phyloP scores from a whole-genome alignment of 2,329 filamentous ascomycete genomes.

The Macrophomina pseudophaseolina region DNA sequence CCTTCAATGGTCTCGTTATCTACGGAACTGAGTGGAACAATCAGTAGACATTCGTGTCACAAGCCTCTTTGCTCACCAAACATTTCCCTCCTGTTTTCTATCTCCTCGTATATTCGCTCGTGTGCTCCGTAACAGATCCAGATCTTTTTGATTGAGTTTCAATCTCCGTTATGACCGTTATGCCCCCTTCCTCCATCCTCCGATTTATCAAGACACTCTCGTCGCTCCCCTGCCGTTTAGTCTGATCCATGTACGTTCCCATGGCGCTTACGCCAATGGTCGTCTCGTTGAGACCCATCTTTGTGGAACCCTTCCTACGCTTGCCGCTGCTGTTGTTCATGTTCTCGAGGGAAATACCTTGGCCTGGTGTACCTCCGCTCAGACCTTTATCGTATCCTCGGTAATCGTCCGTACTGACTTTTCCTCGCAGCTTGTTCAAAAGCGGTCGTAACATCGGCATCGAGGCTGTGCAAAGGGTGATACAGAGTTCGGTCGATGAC shows the following conservation, averaged over 20 bases:
- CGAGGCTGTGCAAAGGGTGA: constrained; percentile 58
- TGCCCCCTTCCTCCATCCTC: background rate
- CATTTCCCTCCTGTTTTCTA: background rate
- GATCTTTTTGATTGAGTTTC: constrained; percentile 12
- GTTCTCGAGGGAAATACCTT: constrained; percentile 16
- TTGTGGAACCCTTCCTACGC: background rate
- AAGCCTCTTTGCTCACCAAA: background rate
- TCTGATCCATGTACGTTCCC: constrained; percentile 13
- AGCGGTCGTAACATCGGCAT: constrained; percentile 52
- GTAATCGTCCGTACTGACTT: constrained; percentile 4
- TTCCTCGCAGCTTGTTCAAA: constrained; percentile 32
- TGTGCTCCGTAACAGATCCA: background rate
- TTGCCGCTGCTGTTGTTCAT: constrained; percentile 5
- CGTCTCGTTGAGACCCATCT: constrained; percentile 20
- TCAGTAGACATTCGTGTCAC: background rate
- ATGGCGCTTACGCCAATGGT: background rate
- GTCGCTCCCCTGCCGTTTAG: constrained; percentile 11
- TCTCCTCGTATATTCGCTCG: background rate
- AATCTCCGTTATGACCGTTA: constrained; percentile 17
- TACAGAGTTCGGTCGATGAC: constrained; percentile 49
- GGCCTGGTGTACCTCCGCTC: constrained; percentile 6
- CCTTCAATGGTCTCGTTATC: background rate
- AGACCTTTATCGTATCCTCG: background rate
- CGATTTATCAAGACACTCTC: constrained; percentile 6
- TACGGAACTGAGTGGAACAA: background rate